These are phyloP conservation scores for Panicum miliaceum DNA, from an alignment of 176 grass and related monocot genomes.

Conservation along the genomic window DNA sequence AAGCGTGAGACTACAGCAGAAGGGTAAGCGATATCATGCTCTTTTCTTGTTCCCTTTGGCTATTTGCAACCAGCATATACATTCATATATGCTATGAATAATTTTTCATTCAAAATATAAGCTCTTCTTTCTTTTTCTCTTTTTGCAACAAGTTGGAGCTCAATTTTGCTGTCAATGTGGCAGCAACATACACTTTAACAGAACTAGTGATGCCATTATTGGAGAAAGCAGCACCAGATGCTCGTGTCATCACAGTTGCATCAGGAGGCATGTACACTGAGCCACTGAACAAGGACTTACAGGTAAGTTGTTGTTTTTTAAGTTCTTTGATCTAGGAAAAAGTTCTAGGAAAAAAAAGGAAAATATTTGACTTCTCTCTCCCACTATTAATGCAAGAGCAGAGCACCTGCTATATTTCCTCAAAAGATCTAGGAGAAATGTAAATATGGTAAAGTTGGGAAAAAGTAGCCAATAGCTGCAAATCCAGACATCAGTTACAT, in stretches of 20 bases:
- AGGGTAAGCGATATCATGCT: slow-evolving; percentile 50
- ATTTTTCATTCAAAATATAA: background rate
- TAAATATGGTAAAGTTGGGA: background rate
- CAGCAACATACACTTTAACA: slow-evolving; percentile 78
- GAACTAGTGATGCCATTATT: slow-evolving; percentile 78
- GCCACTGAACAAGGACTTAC: slow-evolving; percentile 73
- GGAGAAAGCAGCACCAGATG: slow-evolving; percentile 84
- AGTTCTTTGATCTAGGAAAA: too few relatives aligned
- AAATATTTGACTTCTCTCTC: too few relatives aligned
- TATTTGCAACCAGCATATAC: background rate
- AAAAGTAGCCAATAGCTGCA: background rate
- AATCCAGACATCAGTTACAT: background rate
- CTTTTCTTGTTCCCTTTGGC: background rate
- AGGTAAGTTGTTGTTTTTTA: slow-evolving; percentile 43
- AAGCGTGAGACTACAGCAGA: slow-evolving; percentile 68
- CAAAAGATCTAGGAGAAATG: background rate
- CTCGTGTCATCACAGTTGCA: slow-evolving; percentile 80
- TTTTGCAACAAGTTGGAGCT: slow-evolving; percentile 64
- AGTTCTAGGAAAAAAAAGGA: too few relatives aligned
- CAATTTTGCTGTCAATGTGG: slow-evolving; percentile 94
- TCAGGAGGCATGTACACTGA: slow-evolving; percentile 91
- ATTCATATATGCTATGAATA: background rate
- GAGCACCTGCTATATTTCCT: too few relatives aligned
- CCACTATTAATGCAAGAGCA: too few relatives aligned
- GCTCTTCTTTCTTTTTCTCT: background rate